These are phyloP conservation scores for Chiua virens DNA, from an alignment of 768 basidiomycete species.

Conservation along the genomic window DNA sequence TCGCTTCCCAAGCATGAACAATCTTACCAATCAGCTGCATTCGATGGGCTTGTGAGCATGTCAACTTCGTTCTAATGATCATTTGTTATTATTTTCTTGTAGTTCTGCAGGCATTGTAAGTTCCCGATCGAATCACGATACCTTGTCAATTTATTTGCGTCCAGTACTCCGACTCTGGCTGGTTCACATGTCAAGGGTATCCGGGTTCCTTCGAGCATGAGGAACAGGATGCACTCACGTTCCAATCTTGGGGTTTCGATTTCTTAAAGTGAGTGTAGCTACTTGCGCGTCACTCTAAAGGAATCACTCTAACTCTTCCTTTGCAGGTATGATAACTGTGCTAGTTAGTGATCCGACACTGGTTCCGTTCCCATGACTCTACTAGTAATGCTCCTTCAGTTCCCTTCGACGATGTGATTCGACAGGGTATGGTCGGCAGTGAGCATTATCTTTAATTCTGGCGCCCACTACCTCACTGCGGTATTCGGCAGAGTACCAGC, in stretches of 20 bases:
- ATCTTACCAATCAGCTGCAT: constrained; percentile 53
- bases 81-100: constrained; percentile 4
- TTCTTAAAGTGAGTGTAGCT: constrained; percentile 50
- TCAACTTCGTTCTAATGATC: background rate
- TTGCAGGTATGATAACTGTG: constrained; percentile 59
- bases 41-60: constrained; percentile 52
- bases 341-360: constrained; percentile 34
- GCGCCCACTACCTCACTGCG: background rate
- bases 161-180: constrained; percentile 67
- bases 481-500: constrained; percentile 46
- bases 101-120: constrained; percentile 64
- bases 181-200: constrained; percentile 61
- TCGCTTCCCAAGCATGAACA: constrained; percentile 57
- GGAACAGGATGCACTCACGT: constrained; percentile 55
- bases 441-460: constrained; percentile 19
- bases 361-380: background rate
- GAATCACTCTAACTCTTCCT: background rate
- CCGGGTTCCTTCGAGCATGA: constrained; percentile 66
- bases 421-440: constrained; percentile 55
- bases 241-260: constrained; percentile 65
- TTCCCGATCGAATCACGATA: background rate
- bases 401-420: constrained; percentile 54
- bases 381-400: constrained; percentile 38
- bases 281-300: background rate
- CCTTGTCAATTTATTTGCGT: background rate